Conservation (phyloP, 345 rosid species). For the Bruguiera gymnorhiza region DNA sequence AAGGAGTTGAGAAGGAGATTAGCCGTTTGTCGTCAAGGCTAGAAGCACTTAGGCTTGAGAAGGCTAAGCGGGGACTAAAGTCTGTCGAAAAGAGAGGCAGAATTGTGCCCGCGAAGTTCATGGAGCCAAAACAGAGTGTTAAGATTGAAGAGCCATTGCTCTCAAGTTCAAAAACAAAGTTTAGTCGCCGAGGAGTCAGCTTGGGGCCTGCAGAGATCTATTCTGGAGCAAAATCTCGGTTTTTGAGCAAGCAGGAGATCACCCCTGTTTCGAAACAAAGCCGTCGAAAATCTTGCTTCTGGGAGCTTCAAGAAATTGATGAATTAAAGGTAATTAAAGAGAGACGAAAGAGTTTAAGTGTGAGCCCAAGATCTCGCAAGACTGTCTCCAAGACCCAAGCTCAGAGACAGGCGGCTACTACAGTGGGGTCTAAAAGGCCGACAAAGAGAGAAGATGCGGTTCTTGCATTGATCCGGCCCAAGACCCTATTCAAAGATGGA, state of each 20-base stretch:
- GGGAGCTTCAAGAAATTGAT: conserved; percentile 73
- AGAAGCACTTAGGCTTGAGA: conserved; percentile 70
- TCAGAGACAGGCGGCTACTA: conserved; percentile 64
- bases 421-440: conserved; percentile 54
- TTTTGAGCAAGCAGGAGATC: conserved; percentile 40
- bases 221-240: conserved; percentile 41
- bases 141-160: conserved; percentile 44
- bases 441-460: conserved; percentile 68
- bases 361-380: conserved; percentile 72
- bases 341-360: conserved; percentile 67
- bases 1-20: conserved; percentile 75
- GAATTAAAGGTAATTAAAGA: conserved; percentile 61
- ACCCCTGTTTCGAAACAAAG: conserved; percentile 57
- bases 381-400: conserved; percentile 39
- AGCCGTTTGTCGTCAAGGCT: conserved; percentile 55
- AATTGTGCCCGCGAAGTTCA: conserved; percentile 67
- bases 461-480: conserved; percentile 64
- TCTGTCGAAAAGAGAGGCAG: conserved; percentile 51
- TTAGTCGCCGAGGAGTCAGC: conserved; percentile 71
- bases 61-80: conserved; percentile 44
- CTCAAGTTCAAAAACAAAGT: conserved; percentile 38
- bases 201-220: conserved; percentile 79
- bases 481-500: conserved; percentile 72
- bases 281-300: conserved; percentile 86
- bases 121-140: conserved; percentile 57